A percentile compares a stretch with the other conserved stretches of the same genome.
These are phyloP conservation scores for Cryptosporidium andersoni DNA, from an alignment of 169 alveolate genomes.

Conservation along the genomic window DNA sequence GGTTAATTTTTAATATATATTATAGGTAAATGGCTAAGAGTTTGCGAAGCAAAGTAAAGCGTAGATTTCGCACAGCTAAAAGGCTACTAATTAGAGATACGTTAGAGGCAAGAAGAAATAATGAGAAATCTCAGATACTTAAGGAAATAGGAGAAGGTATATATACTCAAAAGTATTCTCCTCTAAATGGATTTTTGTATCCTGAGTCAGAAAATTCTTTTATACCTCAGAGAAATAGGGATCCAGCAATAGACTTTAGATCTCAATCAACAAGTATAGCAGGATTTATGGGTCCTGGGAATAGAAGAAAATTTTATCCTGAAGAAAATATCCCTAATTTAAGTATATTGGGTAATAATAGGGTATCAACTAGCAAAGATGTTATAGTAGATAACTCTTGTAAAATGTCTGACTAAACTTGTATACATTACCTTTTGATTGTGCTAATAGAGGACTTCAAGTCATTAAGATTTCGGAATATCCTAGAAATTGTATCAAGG, in stretches of 20 bases:
- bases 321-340: constrained; percentile 33
- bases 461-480: too few species aligned
- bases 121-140: constrained; percentile 36
- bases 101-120: constrained; percentile 49
- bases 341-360: constrained; percentile 57
- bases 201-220: constrained; percentile 56
- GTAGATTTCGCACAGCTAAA: constrained; percentile 70
- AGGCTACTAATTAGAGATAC: constrained; percentile 48
- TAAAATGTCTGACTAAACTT: neutral
- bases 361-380: constrained; percentile 59
- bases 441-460: too few species aligned
- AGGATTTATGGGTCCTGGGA: constrained; percentile 70
- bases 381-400: constrained; percentile 18
- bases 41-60: constrained; percentile 58
- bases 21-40: constrained; percentile 37
- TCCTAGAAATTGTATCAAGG: too few species aligned
- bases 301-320: constrained; percentile 64
- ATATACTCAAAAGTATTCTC: constrained; percentile 39
- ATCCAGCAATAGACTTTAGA: constrained; percentile 52
- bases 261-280: constrained; percentile 67
- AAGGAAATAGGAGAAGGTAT: constrained; percentile 66
- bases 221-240: constrained; percentile 48
- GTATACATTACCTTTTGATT: too few species aligned
- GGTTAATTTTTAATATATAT: neutral
- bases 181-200: constrained; percentile 52